Percentiles rank a stretch among this genome's conserved stretches.
phyloP scores from a whole-genome alignment of 2,329 filamentous ascomycete genomes.

The Pezicula rhizophila region DNA sequence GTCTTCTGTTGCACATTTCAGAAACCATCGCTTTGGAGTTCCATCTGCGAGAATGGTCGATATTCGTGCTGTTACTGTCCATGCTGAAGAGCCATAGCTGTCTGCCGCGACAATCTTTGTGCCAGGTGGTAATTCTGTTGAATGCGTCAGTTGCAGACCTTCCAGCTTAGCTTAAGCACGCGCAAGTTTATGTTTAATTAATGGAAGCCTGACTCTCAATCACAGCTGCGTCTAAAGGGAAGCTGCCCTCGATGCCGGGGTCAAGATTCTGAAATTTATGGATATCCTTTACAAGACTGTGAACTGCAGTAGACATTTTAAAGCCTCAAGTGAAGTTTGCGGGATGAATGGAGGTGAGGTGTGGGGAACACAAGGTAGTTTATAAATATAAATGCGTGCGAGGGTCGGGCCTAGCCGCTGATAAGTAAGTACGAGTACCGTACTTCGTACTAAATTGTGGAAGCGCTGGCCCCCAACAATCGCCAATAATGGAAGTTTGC shows the following conservation, averaged over 20 bases:
- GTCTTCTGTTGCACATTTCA: constrained; percentile 13
- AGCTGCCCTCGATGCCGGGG: not conserved
- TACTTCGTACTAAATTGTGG: too few relatives aligned
- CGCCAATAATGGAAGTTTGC: too few relatives aligned
- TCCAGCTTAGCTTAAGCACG: not conserved
- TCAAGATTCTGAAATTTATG: not conserved
- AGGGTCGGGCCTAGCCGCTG: not conserved
- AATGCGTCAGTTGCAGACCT: not conserved
- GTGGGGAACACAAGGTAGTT: too few relatives aligned
- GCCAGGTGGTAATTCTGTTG: not conserved
- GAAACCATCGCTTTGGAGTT: constrained; percentile 22
- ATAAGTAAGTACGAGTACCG: too few relatives aligned
- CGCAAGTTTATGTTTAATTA: not conserved
- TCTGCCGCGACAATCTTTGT: not conserved
- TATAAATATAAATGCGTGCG: not conserved
- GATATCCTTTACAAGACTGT: not conserved
- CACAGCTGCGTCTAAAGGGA: not conserved
- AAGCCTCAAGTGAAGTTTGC: not conserved
- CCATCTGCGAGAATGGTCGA: constrained; percentile 19
- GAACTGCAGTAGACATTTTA: not conserved
- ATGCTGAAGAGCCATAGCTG: constrained; percentile 10
- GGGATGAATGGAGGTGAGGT: not conserved
- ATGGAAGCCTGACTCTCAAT: not conserved
- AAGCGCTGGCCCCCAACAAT: not conserved
- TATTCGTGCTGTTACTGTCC: constrained; percentile 27